These are phyloP conservation scores for Phylloporus arenicola DNA, from an alignment of 768 basidiomycete species.

Conservation along the genomic window DNA sequence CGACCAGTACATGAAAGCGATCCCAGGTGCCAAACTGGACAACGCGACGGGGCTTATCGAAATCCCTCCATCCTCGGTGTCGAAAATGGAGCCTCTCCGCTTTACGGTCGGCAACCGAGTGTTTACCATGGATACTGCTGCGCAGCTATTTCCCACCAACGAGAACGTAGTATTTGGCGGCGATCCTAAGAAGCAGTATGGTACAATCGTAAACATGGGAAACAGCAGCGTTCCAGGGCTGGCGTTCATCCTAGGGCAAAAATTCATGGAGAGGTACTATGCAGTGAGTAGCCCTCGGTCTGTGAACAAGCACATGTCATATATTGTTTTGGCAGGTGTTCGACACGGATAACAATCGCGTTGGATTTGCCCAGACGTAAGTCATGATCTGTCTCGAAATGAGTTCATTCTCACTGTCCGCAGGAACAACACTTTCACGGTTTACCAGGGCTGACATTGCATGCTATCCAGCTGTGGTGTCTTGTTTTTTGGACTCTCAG, in stretches of 20 bases:
- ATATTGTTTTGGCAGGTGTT: slow-evolving; percentile 8
- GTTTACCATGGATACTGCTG: slow-evolving; percentile 11
- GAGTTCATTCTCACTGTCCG: neutral
- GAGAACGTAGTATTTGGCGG: slow-evolving; percentile 11
- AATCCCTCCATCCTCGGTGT: slow-evolving; percentile 11
- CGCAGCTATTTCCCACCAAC: slow-evolving; percentile 10
- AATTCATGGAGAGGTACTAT: slow-evolving; percentile 17
- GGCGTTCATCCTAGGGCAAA: slow-evolving; percentile 15
- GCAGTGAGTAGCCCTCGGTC: slow-evolving; percentile 1
- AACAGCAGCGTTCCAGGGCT: slow-evolving; percentile 2
- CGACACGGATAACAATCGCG: slow-evolving; percentile 8
- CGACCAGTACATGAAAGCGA: slow-evolving; percentile 7
- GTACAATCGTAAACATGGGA: slow-evolving; percentile 1
- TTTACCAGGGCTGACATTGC: neutral
- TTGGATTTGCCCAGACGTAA: slow-evolving; percentile 20
- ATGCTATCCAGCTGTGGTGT: neutral
- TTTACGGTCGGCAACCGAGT: slow-evolving; percentile 5
- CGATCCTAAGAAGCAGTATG: slow-evolving; percentile 7
- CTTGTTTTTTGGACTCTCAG: neutral
- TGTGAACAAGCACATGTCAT: neutral
- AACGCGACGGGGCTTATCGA: slow-evolving; percentile 3
- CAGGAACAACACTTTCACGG: slow-evolving; percentile 21
- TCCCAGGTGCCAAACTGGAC: slow-evolving; percentile 9
- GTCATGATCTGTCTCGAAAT: neutral
- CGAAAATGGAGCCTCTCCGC: slow-evolving; percentile 9